phyloP scores from a whole-genome alignment of 2,329 filamentous ascomycete species.

The Botrytis byssoidea region DNA sequence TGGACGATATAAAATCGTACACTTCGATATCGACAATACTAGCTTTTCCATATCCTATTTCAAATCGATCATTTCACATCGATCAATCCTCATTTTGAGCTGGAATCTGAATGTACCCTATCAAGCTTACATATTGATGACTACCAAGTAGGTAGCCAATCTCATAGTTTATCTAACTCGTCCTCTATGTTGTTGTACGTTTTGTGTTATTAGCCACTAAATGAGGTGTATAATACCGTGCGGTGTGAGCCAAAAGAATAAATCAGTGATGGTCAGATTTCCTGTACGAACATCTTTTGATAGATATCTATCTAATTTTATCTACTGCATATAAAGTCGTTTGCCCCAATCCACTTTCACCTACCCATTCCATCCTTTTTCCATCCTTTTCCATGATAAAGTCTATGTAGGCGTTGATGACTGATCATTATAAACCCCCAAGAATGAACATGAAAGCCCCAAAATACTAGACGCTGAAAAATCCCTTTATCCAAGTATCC shows the following conservation, averaged over 20 bases:
- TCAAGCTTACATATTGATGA: not conserved
- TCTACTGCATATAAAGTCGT: not conserved
- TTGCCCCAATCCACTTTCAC: not conserved
- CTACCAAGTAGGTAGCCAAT: not conserved
- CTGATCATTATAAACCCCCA: slow-evolving; percentile 2
- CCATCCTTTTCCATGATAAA: not conserved
- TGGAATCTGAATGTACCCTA: not conserved
- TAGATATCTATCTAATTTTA: slow-evolving; percentile 1
- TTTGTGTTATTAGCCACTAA: not conserved
- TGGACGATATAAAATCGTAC: not conserved
- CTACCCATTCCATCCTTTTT: not conserved
- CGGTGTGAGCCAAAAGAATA: too few species aligned
- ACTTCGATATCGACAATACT: not conserved
- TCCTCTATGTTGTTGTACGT: not conserved
- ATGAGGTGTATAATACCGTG: not conserved
- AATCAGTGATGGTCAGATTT: not conserved
- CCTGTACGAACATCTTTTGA: not conserved
- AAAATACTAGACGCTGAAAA: not conserved
- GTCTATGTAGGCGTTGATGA: not conserved
- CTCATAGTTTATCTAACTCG: not conserved
- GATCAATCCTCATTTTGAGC: not conserved
- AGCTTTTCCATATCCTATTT: not conserved
- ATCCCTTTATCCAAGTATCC: not conserved
- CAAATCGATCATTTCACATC: not conserved
- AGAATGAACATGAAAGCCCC: not conserved